phyloP scores from a whole-genome alignment of 345 rosid genomes.

The Geranium brycei region DNA sequence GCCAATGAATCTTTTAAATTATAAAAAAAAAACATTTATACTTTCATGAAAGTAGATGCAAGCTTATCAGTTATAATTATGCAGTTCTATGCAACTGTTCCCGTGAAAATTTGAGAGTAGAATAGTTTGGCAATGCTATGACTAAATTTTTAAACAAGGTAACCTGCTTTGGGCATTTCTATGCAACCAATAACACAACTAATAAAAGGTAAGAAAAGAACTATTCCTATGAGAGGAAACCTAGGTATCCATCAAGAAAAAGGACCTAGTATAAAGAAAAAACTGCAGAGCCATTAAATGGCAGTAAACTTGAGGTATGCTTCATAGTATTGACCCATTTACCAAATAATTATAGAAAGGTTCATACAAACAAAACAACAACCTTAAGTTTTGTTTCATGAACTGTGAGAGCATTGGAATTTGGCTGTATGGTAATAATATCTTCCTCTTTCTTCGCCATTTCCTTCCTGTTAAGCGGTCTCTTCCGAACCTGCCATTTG shows the following conservation, averaged over 20 bases:
- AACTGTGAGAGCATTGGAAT: conserved; percentile 29
- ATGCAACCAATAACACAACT: not conserved
- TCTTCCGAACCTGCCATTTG: conserved; percentile 41
- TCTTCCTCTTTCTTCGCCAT: conserved; percentile 42
- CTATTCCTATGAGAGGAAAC: not conserved
- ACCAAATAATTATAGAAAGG: not conserved
- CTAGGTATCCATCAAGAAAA: too few relatives aligned
- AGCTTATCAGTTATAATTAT: too few relatives aligned
- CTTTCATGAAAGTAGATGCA: too few relatives aligned
- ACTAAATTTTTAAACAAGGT: not conserved
- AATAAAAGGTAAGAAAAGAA: not conserved
- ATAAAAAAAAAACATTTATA: too few relatives aligned
- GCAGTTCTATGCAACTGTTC: too few relatives aligned
- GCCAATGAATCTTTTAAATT: not conserved
- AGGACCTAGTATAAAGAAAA: not conserved
- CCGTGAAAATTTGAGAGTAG: too few relatives aligned
- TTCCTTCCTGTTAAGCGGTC: conserved; percentile 48
- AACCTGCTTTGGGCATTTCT: not conserved
- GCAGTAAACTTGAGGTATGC: not conserved
- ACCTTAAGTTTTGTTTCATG: conserved; percentile 54
- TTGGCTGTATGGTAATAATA: conserved; percentile 31
- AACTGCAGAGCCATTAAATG: too few relatives aligned
- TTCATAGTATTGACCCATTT: not conserved
- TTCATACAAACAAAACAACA: conserved; percentile 1
- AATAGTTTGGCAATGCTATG: not conserved